Evolutionary conservation across 2,329 filamentous ascomycete genomes (phyloP).

Genomic region (Drechslera avenae): DNA sequence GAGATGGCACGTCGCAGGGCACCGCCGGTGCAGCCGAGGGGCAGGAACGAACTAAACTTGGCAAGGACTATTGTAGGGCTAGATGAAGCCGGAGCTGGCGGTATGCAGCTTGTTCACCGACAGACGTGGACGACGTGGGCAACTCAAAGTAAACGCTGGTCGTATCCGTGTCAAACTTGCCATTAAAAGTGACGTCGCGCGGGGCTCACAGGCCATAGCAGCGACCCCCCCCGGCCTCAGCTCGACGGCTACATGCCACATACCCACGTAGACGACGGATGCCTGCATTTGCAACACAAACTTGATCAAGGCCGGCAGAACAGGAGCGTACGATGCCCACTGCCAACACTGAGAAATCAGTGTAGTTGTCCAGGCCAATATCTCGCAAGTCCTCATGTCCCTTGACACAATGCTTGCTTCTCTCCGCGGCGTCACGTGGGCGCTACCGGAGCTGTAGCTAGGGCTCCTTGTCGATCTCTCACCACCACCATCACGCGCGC

Average conservation of each 20-base stretch:
- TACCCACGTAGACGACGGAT: too few species aligned
- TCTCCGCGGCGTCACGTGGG: constrained; percentile 18
- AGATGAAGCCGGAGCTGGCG: constrained; percentile 17
- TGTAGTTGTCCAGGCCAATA: background rate
- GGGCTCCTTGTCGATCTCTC: constrained; percentile 8
- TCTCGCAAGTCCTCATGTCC: background rate
- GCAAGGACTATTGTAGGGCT: constrained; percentile 10
- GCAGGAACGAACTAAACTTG: constrained; percentile 17
- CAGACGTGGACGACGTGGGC: constrained; percentile 6
- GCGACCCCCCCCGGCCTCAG: too few species aligned
- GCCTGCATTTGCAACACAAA: too few species aligned
- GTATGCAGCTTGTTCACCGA: constrained; percentile 19
- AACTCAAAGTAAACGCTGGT: constrained; percentile 8
- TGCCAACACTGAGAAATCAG: too few species aligned
- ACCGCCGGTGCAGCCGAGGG: constrained; percentile 15
- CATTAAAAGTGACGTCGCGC: constrained; percentile 34
- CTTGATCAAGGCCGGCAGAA: too few species aligned
- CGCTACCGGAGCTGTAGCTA: constrained; percentile 16
- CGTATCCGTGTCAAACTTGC: constrained; percentile 13
- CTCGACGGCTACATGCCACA: too few species aligned
- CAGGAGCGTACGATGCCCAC: too few species aligned
- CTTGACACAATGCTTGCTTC: constrained; percentile 13
- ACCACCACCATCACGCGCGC: constrained; percentile 15
- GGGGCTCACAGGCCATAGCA: constrained; percentile 6
- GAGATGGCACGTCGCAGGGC: constrained; percentile 14